These are phyloP conservation scores for Metarhizium guizhouense DNA, from an alignment of 2,329 filamentous ascomycete species.

Conservation along the genomic window DNA sequence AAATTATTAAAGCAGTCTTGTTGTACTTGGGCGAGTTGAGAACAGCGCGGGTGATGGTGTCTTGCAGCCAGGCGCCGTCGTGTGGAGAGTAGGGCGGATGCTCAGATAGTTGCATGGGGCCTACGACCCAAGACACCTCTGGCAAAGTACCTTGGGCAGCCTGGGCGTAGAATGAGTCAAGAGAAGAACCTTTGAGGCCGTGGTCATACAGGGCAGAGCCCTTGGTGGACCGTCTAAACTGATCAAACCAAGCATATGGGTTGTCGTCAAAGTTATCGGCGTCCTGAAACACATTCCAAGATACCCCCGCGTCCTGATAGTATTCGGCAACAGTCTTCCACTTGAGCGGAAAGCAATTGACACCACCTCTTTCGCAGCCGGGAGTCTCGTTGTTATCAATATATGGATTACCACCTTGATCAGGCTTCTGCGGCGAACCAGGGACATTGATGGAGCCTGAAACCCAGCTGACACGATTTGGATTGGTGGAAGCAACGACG, in stretches of 20 bases:
- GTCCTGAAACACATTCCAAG: constrained; percentile 42
- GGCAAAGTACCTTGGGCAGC: constrained; percentile 43
- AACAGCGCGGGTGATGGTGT: constrained; percentile 41
- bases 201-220: constrained; percentile 32
- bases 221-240: constrained; percentile 36
- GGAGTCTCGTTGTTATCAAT: constrained; percentile 42
- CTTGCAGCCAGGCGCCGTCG: constrained; percentile 46
- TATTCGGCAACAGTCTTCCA: constrained; percentile 43
- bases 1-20: constrained; percentile 38
- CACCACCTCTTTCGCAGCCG: constrained; percentile 29
- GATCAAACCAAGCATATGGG: constrained; percentile 42
- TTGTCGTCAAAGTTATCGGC: constrained; percentile 46
- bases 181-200: constrained; percentile 36
- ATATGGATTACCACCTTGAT: constrained; percentile 34
- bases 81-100: constrained; percentile 43
- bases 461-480: constrained; percentile 42
- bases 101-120: constrained; percentile 41
- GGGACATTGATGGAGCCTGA: constrained; percentile 43
- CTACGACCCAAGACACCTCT: constrained; percentile 41
- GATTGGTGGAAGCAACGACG: constrained; percentile 41
- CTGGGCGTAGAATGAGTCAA: constrained; percentile 39
- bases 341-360: constrained; percentile 44
- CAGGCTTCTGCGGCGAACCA: constrained; percentile 29
- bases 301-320: constrained; percentile 36
- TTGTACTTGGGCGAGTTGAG: constrained; percentile 38